Conservation (phyloP, 2,329 filamentous ascomycete genomes). For the Xylaria sp. region DNA sequence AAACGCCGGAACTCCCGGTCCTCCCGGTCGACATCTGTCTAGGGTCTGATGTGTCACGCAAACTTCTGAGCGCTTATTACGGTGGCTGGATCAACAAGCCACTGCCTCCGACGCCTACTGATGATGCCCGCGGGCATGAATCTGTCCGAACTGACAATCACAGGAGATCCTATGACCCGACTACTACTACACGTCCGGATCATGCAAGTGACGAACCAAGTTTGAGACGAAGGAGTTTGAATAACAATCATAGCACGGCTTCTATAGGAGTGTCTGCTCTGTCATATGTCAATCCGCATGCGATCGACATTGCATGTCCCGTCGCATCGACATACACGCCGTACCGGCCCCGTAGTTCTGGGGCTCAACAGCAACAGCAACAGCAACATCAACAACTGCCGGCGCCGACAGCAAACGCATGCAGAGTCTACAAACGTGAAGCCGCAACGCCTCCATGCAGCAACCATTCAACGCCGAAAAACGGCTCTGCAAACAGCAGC, state of each 20-base stretch:
- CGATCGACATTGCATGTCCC: not conserved
- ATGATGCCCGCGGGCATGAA: too few species aligned
- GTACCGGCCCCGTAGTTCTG: constrained; percentile 8
- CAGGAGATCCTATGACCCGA: not conserved
- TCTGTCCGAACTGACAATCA: not conserved
- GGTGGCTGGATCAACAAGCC: too few species aligned
- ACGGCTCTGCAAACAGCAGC: too few species aligned
- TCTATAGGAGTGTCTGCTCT: too few species aligned
- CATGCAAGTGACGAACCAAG: not conserved
- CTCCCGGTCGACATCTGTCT: not conserved
- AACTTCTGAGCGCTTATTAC: too few species aligned
- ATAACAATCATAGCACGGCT: too few species aligned
- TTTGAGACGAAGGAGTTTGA: not conserved
- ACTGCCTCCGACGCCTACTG: too few species aligned
- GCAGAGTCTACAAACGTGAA: not conserved
- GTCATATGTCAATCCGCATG: not conserved
- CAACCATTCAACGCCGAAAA: too few species aligned
- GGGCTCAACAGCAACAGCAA: too few species aligned
- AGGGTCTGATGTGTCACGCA: not conserved
- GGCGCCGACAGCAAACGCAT: too few species aligned
- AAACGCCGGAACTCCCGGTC: not conserved
- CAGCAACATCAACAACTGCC: not conserved
- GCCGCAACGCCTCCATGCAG: not conserved
- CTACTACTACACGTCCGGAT: not conserved
- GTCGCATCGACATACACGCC: constrained; percentile 7